Evolutionary conservation across 495 filamentous ascomycete genomes (phyloP), one percentile per base, ranked within the genome.

Genomic region (Entonaema liquescens): DNA sequence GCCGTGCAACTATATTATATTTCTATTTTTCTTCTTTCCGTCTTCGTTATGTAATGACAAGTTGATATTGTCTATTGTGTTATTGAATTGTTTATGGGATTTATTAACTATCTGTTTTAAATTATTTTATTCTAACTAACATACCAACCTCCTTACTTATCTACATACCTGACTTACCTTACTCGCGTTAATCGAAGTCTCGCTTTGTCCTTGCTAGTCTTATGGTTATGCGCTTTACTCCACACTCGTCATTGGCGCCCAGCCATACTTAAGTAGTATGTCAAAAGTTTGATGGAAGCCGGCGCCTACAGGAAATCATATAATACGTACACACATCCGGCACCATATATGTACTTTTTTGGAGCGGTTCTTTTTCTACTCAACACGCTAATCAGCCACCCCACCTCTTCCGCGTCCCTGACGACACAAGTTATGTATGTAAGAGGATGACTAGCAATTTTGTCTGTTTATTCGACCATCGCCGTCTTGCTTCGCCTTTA

Each of bases 381-480:
- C 25, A n/a, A 62, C 49, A 54, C 56, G 42, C 62, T 66, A 67
- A 58, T 60, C 49, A 26, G 36, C 17, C 21, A 53, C 50, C 65
- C 70, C 70, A 62, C 70, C 49, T 69, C 56, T 62, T 47, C 53
- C 62, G 50, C n/a, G 25, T 65, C 42, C 42, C 50, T 60, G 65
- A 73, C 65, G 57, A 21, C 70, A 62, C 49, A 42, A 58, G 29
- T 17, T 56, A 33, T 9, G 36, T 50, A 68, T 60, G 49, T 47
- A 57, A 69, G 70, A 73, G 65, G 56, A 73, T 73, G 70, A 73
- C 65, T 59, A 66, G 61, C 25, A 26, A 53, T 69, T 55, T 56
- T 31, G 3, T 57, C 52, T 56, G 40, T 52, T 50, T 58, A 50
- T 58, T 62, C 21, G 31, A 69, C 55, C n/a, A 62, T 38, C 64